Conservation (phyloP, 108 stramenopile species). For the Cylindrotheca closterium region DNA sequence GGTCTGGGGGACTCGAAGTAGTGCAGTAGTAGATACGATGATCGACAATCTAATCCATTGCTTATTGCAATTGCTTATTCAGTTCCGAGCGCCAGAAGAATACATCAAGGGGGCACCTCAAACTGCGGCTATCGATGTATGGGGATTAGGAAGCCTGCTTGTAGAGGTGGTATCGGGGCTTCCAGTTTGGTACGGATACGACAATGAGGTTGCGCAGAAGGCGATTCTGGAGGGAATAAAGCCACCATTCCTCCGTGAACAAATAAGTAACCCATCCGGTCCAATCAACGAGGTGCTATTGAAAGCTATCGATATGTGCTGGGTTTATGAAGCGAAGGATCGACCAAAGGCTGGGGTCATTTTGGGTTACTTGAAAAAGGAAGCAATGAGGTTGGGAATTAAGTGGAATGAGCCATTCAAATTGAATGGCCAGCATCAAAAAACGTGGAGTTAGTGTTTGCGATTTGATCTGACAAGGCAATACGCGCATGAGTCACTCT, state of each 20-base stretch:
- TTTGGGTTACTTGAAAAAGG: too few species aligned
- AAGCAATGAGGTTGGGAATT: too few species aligned
- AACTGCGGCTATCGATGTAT: conserved; percentile 70
- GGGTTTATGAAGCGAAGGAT: conserved; percentile 40
- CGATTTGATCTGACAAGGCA: too few species aligned
- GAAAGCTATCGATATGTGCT: conserved; percentile 53
- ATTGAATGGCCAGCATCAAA: too few species aligned
- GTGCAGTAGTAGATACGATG: too few species aligned
- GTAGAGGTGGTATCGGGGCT: conserved; percentile 49
- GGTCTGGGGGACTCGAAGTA: too few species aligned
- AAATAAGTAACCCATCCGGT: conserved; percentile 31
- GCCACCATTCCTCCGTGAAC: conserved; percentile 35
- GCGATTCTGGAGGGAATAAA: conserved; percentile 30
- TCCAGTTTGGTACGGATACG: conserved; percentile 35
- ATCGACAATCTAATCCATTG: too few species aligned
- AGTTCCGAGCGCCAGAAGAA: conserved; percentile 58
- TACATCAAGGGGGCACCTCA: conserved; percentile 52
- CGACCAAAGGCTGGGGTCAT: conserved; percentile 51
- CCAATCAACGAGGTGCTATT: conserved; percentile 40
- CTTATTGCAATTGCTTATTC: too few species aligned
- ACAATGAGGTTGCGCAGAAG: conserved; percentile 20
- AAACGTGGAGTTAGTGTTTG: too few species aligned
- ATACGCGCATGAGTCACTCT: too few species aligned
- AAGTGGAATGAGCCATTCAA: too few species aligned
- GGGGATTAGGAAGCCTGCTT: conserved; percentile 70